A percentile compares a stretch with the other conserved stretches of the same genome.
phyloP scores from a whole-genome alignment of 176 grass and related monocot species.

The Phragmites australis region DNA sequence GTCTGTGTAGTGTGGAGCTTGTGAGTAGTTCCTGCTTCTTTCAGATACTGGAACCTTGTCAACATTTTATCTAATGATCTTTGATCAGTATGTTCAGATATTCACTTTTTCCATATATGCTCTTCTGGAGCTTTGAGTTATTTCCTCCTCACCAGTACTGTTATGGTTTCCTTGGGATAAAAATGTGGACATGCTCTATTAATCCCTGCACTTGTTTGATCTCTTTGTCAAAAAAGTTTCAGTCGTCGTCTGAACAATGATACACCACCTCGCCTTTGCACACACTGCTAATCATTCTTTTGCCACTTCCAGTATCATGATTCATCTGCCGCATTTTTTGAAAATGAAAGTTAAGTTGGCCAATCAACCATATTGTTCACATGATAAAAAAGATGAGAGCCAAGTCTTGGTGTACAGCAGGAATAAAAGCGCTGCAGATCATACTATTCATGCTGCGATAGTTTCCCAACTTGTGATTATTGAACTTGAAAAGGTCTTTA shows the following conservation, averaged over 20 bases:
- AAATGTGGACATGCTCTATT: neutral
- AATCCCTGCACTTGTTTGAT: constrained; percentile 13
- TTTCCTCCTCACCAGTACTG: neutral
- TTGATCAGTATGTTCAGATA: constrained; percentile 16
- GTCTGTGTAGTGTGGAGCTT: neutral
- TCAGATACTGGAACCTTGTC: constrained; percentile 6
- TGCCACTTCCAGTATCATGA: constrained; percentile 44
- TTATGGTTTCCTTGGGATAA: neutral
- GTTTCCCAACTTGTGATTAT: no score
- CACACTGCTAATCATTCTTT: constrained; percentile 53
- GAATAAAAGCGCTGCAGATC: no score
- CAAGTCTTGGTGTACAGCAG: no score
- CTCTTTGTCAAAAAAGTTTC: constrained; percentile 20
- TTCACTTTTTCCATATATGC: neutral
- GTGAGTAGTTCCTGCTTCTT: constrained; percentile 1
- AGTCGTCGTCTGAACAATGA: constrained; percentile 48
- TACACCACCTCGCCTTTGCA: constrained; percentile 23
- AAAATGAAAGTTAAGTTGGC: no score
- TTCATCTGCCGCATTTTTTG: no score
- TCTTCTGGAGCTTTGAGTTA: neutral
- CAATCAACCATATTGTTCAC: no score
- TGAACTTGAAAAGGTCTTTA: no score
- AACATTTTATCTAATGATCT: neutral
- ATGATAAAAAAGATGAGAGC: no score
- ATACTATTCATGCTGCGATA: no score